Evolutionary conservation across 306 rosid species (phyloP).

Genomic region (Hippophae gyantsensis): DNA sequence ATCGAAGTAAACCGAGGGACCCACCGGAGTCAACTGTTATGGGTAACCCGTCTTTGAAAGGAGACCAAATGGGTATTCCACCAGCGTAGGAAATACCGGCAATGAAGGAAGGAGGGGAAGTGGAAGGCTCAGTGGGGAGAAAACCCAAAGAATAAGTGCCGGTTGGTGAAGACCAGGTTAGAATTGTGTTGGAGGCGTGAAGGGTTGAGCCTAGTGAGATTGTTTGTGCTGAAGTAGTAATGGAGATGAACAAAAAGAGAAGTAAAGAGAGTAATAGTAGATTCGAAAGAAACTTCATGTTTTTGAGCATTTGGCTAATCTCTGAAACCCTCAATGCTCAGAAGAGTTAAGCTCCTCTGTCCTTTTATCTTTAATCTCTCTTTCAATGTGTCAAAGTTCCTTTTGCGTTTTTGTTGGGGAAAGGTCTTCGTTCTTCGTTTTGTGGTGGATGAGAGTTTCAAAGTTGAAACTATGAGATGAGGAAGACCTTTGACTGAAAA

Average conservation of each 20-base stretch:
- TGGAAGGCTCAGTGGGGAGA: constrained; percentile 29
- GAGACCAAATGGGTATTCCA: constrained; percentile 50
- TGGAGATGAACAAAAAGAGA: neutral
- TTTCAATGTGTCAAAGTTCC: no score
- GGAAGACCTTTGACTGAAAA: no score
- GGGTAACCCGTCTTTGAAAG: constrained; percentile 14
- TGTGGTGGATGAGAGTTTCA: no score
- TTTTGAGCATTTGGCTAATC: neutral
- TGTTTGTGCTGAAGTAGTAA: constrained; percentile 15
- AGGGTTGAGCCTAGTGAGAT: constrained; percentile 38
- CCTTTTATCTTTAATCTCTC: no score
- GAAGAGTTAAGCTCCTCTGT: no score
- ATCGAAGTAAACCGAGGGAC: constrained; percentile 32
- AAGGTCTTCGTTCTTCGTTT: no score
- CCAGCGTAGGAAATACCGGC: constrained; percentile 42
- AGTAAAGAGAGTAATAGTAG: neutral
- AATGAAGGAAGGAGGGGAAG: constrained; percentile 39
- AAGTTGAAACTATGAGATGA: no score
- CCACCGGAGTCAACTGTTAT: constrained; percentile 41
- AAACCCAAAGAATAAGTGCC: constrained; percentile 39
- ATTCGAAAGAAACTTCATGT: constrained; percentile 8
- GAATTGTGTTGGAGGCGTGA: constrained; percentile 30
- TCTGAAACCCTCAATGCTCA: no score
- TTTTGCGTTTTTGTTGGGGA: no score
- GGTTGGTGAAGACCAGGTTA: constrained; percentile 39